Evolutionary conservation across 208 protist species (phyloP), one percentile per base, ranked within the genome.

Genomic region (Strigomonas oncopelti): DNA sequence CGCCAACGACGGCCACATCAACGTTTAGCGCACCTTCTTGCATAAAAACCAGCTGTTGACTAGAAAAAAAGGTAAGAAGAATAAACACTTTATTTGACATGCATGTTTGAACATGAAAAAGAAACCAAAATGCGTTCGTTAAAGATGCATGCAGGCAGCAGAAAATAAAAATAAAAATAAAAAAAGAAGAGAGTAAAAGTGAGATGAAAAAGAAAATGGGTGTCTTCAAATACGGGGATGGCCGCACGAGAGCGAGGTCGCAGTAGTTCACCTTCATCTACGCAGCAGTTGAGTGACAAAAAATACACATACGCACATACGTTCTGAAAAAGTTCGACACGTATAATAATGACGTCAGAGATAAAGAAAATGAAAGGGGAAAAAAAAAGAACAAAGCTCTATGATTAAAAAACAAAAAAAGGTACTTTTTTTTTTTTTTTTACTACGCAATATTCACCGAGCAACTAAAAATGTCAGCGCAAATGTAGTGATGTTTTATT

Each of bases 1-100:
- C 81, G 25, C 87, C 87, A 51, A 92, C 68, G n/a, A 92, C 55
- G 0, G 87, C 75, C 36, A 92, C 83, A 25, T 72, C 24, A 24
- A 29, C 13, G 51, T 28, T 20, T 20, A 48, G 16, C 16, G 1
- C 18, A 20, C 13, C 18, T 4, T 9, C 42, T 48, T 48, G 42
- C 42, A 48, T 20, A n/a, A n/a, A n/a, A n/a, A n/a, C n/a, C n/a
- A n/a, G n/a, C n/a, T 45, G 38, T 14, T 45, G 7, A 45, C 38
- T 18, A 14, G 7, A 45, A 14, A 7, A 45, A 45, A 45, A 45
- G 38, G 9, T 7, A 45, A 45, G 38, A 45, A 14, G 38, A 45
- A n/a, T n/a, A n/a, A n/a, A n/a, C n/a, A n/a, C n/a, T n/a, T 45
- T 18, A 18, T 45, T 45, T 7, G 38, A 45, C 9, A 45, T 7